Conservation (phyloP, 257 asterid species). For the Orobanche coerulescens region DNA sequence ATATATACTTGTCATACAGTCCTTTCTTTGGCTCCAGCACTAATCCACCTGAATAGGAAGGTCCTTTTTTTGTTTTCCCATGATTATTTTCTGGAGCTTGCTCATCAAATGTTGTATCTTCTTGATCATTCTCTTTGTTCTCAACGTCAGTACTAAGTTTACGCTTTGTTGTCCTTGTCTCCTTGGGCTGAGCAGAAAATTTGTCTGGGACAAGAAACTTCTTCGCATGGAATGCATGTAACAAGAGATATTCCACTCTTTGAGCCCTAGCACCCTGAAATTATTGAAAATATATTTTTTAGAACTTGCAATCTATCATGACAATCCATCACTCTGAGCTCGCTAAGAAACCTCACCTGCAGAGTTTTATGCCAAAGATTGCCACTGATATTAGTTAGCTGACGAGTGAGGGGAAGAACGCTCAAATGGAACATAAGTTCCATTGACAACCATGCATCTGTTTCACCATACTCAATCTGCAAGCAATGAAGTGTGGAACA, state of each 20-base stretch:
- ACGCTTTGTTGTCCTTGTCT: constrained; percentile 53
- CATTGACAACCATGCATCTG: constrained; percentile 97
- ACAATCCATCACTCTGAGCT: constrained; percentile 18
- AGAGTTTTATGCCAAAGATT: constrained; percentile 97
- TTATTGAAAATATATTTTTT: constrained; percentile 20
- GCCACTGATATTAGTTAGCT: constrained; percentile 89
- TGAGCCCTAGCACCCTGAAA: constrained; percentile 98
- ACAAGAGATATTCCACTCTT: constrained; percentile 87
- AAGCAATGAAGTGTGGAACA: constrained; percentile 23
- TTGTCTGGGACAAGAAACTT: constrained; percentile 93
- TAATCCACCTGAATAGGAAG: constrained; percentile 88
- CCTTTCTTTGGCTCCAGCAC: constrained; percentile 98
- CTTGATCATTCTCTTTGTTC: constrained; percentile 47
- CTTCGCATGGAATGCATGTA: constrained; percentile 90
- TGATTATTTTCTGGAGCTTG: constrained; percentile 41
- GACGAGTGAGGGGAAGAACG: constrained; percentile 92
- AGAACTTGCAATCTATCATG: constrained; percentile 10
- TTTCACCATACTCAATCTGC: constrained; percentile 92
- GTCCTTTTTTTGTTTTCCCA: constrained; percentile 71
- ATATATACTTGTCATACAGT: constrained; percentile 80
- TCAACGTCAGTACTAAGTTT: constrained; percentile 41
- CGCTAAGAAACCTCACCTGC: constrained; percentile 45
- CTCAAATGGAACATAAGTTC: constrained; percentile 97
- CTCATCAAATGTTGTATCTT: constrained; percentile 40
- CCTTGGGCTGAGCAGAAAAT: constrained; percentile 51